phyloP scores from a whole-genome alignment of 352 stramenopile species.

The Globisporangium heterothallicum region DNA sequence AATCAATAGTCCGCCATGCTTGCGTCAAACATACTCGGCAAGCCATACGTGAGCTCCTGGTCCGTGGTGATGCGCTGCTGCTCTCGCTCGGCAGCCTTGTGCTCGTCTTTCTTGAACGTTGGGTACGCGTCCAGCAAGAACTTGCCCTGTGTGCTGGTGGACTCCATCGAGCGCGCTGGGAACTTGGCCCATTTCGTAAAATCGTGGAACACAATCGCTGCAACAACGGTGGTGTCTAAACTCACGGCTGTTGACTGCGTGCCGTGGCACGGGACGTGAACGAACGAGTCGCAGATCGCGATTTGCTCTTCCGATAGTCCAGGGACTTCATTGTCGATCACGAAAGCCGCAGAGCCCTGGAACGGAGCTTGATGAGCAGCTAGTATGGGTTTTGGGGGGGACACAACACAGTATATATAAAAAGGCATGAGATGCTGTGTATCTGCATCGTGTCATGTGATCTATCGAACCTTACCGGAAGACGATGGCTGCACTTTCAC shows the following conservation, averaged over 20 bases:
- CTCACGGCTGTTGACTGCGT: slow-evolving; percentile 23
- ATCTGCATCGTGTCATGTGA: too few relatives aligned
- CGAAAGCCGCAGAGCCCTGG: slow-evolving; percentile 54
- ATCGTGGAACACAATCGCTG: slow-evolving; percentile 59
- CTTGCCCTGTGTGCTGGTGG: slow-evolving; percentile 67
- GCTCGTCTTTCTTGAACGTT: slow-evolving; percentile 29
- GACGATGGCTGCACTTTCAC: slow-evolving; percentile 18
- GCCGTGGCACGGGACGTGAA: slow-evolving; percentile 54
- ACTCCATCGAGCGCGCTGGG: slow-evolving; percentile 48
- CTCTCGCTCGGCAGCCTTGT: slow-evolving; percentile 44
- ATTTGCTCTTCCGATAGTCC: slow-evolving; percentile 51
- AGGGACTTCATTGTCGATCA: slow-evolving; percentile 69
- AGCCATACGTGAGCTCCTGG: slow-evolving; percentile 36
- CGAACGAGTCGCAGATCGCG: slow-evolving; percentile 61
- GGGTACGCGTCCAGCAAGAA: slow-evolving; percentile 68
- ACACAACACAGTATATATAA: too few relatives aligned
- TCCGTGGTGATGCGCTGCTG: slow-evolving; percentile 34
- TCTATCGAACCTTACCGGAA: slow-evolving; percentile 1
- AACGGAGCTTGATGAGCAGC: slow-evolving; percentile 44
- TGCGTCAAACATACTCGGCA: slow-evolving; percentile 40
- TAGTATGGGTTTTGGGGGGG: too few relatives aligned
- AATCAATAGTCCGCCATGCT: not conserved
- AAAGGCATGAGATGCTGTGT: too few relatives aligned
- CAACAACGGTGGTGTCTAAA: slow-evolving; percentile 63
- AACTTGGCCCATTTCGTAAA: slow-evolving; percentile 64